Percentiles rank a stretch among this genome's conserved stretches.
These are phyloP conservation scores for Umbilicus rupestris DNA, from an alignment of 164 flowering plant genomes.

Conservation along the genomic window DNA sequence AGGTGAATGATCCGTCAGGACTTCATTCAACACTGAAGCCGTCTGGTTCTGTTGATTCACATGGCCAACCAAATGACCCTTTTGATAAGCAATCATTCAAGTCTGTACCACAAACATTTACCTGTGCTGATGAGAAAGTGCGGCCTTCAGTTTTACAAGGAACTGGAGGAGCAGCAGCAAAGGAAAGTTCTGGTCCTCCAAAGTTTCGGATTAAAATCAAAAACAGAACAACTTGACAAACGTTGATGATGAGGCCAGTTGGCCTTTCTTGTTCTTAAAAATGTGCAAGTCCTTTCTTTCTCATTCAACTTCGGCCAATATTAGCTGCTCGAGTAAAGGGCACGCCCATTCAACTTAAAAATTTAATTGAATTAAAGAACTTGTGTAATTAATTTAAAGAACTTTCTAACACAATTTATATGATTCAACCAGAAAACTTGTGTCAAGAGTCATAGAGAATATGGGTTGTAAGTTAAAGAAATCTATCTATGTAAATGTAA, in stretches of 20 bases:
- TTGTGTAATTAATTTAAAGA: no score
- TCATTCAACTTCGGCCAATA: no score
- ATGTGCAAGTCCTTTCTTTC: no score
- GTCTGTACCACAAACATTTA: not conserved
- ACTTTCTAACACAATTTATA: no score
- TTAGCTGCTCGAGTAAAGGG: no score
- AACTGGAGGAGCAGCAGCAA: not conserved
- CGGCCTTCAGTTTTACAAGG: not conserved
- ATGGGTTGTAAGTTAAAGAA: no score
- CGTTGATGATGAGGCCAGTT: not conserved
- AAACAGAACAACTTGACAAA: constrained; percentile 17
- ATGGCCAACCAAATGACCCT: not conserved
- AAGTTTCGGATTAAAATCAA: constrained; percentile 41
- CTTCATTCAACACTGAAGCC: not conserved
- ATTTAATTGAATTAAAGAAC: no score
- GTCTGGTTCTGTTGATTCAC: not conserved
- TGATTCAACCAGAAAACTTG: no score
- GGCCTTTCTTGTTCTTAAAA: not conserved
- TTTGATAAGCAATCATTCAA: not conserved
- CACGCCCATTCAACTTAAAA: no score
- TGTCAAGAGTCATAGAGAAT: no score
- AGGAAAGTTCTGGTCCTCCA: constrained; percentile 25
- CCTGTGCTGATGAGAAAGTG: not conserved
- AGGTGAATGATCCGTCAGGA: constrained; percentile 18
- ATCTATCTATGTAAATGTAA: no score